Base-by-base conservation (phyloP, 306 rosid species). In the Quercus gilva region DNA sequence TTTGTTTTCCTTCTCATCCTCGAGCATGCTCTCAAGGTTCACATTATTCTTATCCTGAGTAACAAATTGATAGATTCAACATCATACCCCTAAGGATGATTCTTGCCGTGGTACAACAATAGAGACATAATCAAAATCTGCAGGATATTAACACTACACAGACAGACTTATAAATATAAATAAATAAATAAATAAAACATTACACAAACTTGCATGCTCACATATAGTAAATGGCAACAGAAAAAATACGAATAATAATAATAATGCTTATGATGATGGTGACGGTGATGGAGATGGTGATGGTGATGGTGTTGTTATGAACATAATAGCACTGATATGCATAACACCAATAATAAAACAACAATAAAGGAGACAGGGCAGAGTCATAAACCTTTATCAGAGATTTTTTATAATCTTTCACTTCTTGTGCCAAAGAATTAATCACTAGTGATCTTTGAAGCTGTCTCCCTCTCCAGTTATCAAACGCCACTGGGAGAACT, bases 401-500 rank as follows among this genome's bases (percentile, higher is more conserved):
- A 55, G 76, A 81, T 68, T 73, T 83, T 45, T 79, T 80, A 78
- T 84, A 86, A 28, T 83, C 85, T 72, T 83, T 89, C 76, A 95
- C 60, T 83, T 91, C 98, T 82, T 56, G 85, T 78, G 79, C 78
- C 91, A 92, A 84, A 69, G 87, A 88, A 80, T 71, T 79, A 59
- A 55, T 86, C 76, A 90, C 35, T 29, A 74, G 72, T 58, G 60
- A 81, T 88, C 92, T 91, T 45, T 81, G 88, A 53, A 61, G 65
- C 80, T 81, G 83, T 71, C 78, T 84, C 77, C 84, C 89, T 71
- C 75, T 91, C 97, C 97, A 84, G 76, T 86, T 83, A 60, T 77
- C 86, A 86, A 82, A 78, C 18, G 94, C 97, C 61, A 60, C 86
- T 75, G 98, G 99, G 74, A 95, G 84, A 85, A 88, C 93, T 84